A percentile compares a stretch with the other conserved stretches of the same genome.
phyloP scores from a whole-genome alignment of 2,329 filamentous ascomycete species.

The Leptodontidium sp. region DNA sequence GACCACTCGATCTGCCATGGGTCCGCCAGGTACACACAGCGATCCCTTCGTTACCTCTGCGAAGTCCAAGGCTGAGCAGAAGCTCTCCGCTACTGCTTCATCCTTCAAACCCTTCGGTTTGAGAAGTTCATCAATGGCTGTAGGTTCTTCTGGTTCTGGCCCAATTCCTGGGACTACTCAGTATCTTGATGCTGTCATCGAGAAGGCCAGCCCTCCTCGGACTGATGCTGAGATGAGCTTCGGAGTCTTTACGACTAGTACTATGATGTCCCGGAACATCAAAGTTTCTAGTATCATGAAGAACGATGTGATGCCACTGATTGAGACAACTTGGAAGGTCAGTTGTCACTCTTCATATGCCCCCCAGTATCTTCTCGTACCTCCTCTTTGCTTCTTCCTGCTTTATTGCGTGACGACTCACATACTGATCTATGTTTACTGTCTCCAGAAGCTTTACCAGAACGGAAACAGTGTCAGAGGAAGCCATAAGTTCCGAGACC shows the following conservation, averaged over 20 bases:
- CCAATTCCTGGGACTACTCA: slow-evolving; percentile 29
- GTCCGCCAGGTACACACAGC: slow-evolving; percentile 32
- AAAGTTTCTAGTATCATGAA: slow-evolving; percentile 41
- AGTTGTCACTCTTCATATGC: slow-evolving; percentile 8
- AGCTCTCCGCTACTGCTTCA: slow-evolving; percentile 70
- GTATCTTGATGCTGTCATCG: slow-evolving; percentile 27
- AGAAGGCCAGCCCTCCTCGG: slow-evolving; percentile 2
- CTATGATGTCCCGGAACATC: slow-evolving; percentile 40
- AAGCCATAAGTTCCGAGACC: slow-evolving; percentile 23
- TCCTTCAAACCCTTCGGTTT: slow-evolving; percentile 62
- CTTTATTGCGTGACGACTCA: no score
- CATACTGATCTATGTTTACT: no score
- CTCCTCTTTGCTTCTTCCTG: no score
- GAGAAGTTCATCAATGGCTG: slow-evolving; percentile 14
- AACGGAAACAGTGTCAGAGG: slow-evolving; percentile 29
- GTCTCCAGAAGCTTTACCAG: slow-evolving; percentile 32
- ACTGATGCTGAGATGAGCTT: slow-evolving; percentile 18
- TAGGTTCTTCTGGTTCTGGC: slow-evolving; percentile 1
- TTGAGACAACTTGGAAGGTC: slow-evolving; percentile 38
- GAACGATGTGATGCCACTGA: slow-evolving; percentile 30
- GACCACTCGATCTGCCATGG: slow-evolving; percentile 37
- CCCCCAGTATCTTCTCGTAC: no score
- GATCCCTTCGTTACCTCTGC: slow-evolving; percentile 60
- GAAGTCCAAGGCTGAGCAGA: slow-evolving; percentile 50
- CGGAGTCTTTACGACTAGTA: slow-evolving; percentile 43